These are phyloP conservation scores for Microglena sp. DNA, from an alignment of 139 green algal genomes.

Conservation along the genomic window DNA sequence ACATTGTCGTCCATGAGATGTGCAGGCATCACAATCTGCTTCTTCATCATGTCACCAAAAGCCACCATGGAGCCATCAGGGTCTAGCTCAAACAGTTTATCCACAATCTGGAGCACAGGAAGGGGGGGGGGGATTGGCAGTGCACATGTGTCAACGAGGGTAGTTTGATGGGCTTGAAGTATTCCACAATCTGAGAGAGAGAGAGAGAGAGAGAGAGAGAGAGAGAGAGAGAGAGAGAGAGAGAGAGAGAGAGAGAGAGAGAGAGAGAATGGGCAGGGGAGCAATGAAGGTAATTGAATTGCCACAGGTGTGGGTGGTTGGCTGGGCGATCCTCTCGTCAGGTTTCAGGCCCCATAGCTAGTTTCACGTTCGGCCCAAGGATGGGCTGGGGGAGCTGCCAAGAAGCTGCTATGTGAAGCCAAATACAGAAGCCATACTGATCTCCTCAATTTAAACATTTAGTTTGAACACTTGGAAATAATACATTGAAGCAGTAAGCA, in stretches of 20 bases:
- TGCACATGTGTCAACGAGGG: neutral
- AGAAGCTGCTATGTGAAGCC: no score
- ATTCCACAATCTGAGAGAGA: neutral
- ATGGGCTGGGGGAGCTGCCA: no score
- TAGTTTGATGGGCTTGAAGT: neutral
- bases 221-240: neutral
- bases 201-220: neutral
- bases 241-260: neutral
- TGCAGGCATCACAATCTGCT: constrained; percentile 98
- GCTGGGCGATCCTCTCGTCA: no score
- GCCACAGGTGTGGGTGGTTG: no score
- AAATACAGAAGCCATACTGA: no score
- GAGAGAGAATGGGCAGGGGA: no score
- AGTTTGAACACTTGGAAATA: no score
- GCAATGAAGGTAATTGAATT: no score
- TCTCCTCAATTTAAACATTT: no score
- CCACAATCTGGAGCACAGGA: constrained; percentile 60
- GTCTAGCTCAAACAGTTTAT: constrained; percentile 83
- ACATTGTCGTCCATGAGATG: constrained; percentile 91
- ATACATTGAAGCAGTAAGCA: no score
- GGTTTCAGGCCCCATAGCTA: no score
- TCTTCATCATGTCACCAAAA: constrained; percentile 98
- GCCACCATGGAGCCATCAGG: constrained; percentile 77
- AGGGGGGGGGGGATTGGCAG: neutral
- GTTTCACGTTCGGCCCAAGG: no score